Conservation (phyloP, 352 stramenopile genomes). For the Pythium rhizo-oryzae region DNA sequence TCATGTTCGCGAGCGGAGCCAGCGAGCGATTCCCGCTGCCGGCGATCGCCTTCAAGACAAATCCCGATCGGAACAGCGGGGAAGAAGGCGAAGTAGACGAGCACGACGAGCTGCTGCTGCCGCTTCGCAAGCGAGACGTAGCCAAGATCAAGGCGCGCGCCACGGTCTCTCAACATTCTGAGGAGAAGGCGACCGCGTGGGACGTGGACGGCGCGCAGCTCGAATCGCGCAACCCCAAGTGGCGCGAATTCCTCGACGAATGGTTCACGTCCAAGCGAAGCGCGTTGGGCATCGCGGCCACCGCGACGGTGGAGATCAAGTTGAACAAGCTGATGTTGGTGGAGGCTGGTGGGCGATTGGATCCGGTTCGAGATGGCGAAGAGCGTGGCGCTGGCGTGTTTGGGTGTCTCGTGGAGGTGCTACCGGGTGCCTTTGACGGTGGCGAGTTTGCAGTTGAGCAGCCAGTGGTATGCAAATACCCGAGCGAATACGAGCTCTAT, state of each 20-base stretch:
- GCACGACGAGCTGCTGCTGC: constrained; percentile 5
- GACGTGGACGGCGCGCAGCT: constrained; percentile 14
- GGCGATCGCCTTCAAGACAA: not conserved
- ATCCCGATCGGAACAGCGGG: no score
- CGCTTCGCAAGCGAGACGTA: not conserved
- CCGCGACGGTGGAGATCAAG: not conserved
- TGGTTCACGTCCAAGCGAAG: not conserved
- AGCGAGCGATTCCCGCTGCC: constrained; percentile 5
- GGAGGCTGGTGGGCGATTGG: constrained; percentile 14
- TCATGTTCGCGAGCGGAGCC: not conserved
- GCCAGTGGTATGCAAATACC: not conserved
- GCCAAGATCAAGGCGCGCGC: not conserved
- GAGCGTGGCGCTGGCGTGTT: constrained; percentile 51
- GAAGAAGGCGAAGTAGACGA: not conserved
- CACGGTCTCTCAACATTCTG: constrained; percentile 11
- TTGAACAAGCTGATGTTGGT: constrained; percentile 49
- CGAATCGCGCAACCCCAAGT: not conserved
- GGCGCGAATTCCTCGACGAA: constrained; percentile 1
- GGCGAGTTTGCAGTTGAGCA: constrained; percentile 20
- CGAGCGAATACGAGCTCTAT: not conserved
- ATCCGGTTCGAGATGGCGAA: constrained; percentile 33
- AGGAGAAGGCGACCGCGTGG: not conserved
- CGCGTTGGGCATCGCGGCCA: constrained; percentile 1
- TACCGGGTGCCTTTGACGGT: constrained; percentile 29
- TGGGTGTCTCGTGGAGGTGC: constrained; percentile 41